A percentile compares a stretch with the other conserved stretches of the same genome.
These are phyloP conservation scores for Thraustochytrium striatum DNA, from an alignment of 352 stramenopile species.

Conservation along the genomic window DNA sequence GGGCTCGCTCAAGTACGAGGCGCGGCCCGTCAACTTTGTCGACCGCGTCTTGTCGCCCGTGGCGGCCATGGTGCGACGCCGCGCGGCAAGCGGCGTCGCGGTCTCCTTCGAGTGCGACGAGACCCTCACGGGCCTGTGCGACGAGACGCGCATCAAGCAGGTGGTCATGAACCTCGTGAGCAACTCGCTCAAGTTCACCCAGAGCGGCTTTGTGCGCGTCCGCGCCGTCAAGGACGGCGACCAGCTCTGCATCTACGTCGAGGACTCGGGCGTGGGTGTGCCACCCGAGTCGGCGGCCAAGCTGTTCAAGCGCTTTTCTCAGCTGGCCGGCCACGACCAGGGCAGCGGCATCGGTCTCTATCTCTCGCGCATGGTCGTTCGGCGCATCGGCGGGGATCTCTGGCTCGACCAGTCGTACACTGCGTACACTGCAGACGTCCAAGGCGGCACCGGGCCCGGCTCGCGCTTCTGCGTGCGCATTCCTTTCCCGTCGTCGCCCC, in stretches of 20 bases:
- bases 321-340: not conserved
- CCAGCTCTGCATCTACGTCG: not conserved
- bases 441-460: not conserved
- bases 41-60: too few relatives aligned
- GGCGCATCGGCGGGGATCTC: conserved; percentile 12
- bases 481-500: not conserved
- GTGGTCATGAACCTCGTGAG: conserved; percentile 20
- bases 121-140: too few relatives aligned
- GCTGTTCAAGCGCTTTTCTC: not conserved
- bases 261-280: conserved; percentile 14
- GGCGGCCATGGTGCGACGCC: too few relatives aligned
- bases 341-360: conserved; percentile 15
- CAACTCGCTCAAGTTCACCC: conserved; percentile 23
- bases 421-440: too few relatives aligned
- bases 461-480: conserved; percentile 20
- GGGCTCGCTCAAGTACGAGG: too few relatives aligned
- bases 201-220: not conserved
- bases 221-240: too few relatives aligned
- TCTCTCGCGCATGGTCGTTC: conserved; percentile 7
- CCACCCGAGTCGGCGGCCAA: not conserved
- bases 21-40: too few relatives aligned
- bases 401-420: conserved; percentile 16
- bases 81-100: too few relatives aligned
- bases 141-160: conserved; percentile 15
- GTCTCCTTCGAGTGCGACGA: too few relatives aligned